Evolutionary conservation across 768 basidiomycete species (phyloP).

Genomic region (Cubamyces lactineus): DNA sequence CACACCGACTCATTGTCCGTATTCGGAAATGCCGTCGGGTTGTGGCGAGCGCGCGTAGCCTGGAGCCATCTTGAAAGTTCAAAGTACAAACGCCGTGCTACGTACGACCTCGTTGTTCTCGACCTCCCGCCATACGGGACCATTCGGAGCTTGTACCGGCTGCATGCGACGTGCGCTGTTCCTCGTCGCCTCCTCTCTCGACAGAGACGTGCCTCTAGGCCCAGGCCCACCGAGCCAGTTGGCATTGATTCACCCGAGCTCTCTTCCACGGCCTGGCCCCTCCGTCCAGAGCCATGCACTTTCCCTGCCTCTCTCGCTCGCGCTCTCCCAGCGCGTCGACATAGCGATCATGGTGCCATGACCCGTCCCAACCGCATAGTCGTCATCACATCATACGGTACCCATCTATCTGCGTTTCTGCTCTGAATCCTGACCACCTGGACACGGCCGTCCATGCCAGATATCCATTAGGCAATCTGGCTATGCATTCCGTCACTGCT

Average conservation of each 20-base stretch:
- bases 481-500: not conserved
- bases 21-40: slow-evolving; percentile 4
- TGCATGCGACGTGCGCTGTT: too few relatives aligned
- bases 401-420: not conserved
- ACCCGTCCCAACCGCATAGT: not conserved
- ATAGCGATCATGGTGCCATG: slow-evolving; percentile 9
- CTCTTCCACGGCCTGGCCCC: not conserved
- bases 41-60: too few relatives aligned
- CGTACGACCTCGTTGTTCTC: slow-evolving; percentile 8
- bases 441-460: not conserved
- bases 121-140: slow-evolving; percentile 3
- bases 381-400: not conserved
- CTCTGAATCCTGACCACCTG: too few relatives aligned
- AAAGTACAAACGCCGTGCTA: not conserved
- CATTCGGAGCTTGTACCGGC: too few relatives aligned
- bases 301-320: not conserved
- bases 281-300: not conserved
- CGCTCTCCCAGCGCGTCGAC: slow-evolving; percentile 1
- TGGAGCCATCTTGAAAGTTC: not conserved
- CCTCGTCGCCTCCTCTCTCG: too few relatives aligned
- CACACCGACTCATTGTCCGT: slow-evolving; percentile 5
- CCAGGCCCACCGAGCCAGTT: slow-evolving; percentile 5
- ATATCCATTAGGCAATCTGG: not conserved
- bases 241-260: not conserved
- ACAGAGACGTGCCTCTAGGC: not conserved